Evolutionary conservation across 306 rosid genomes (phyloP).

Genomic region (Ceratonia siliqua): DNA sequence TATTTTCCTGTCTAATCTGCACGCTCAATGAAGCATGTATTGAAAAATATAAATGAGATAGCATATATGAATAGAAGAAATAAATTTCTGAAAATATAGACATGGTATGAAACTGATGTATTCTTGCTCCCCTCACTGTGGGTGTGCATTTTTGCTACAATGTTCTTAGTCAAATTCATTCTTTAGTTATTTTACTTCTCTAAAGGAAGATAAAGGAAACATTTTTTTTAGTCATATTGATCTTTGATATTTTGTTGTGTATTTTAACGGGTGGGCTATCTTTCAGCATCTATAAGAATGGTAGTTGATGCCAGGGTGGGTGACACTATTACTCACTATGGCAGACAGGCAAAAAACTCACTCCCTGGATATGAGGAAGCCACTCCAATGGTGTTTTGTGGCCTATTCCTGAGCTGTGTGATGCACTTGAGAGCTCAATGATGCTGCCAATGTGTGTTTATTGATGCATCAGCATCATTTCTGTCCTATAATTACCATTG

Average conservation of each 20-base stretch:
- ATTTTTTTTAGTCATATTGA: slow-evolving; percentile 13
- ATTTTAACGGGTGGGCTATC: slow-evolving; percentile 74
- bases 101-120: slow-evolving; percentile 2
- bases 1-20: slow-evolving; percentile 2
- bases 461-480: too few relatives aligned
- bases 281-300: slow-evolving; percentile 92
- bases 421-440: slow-evolving; percentile 95
- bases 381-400: slow-evolving; percentile 96
- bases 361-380: slow-evolving; percentile 95
- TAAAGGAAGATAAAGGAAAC: slow-evolving; percentile 18
- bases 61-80: slow-evolving; percentile 13
- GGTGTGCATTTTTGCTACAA: slow-evolving; percentile 8
- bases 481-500: too few relatives aligned
- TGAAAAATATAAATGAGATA: background rate
- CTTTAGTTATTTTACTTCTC: slow-evolving; percentile 8
- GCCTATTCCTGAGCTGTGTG: slow-evolving; percentile 90
- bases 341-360: slow-evolving; percentile 66
- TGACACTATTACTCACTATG: slow-evolving; percentile 73
- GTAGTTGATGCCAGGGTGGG: slow-evolving; percentile 99
- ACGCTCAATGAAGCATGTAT: background rate
- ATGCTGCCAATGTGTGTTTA: too few relatives aligned
- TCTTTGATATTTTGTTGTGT: slow-evolving; percentile 29
- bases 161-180: slow-evolving; percentile 15
- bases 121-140: slow-evolving; percentile 2
- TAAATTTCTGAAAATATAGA: background rate